Conservation (phyloP, 2,329 filamentous ascomycete genomes). For the Hirsutella rhossiliensis region DNA sequence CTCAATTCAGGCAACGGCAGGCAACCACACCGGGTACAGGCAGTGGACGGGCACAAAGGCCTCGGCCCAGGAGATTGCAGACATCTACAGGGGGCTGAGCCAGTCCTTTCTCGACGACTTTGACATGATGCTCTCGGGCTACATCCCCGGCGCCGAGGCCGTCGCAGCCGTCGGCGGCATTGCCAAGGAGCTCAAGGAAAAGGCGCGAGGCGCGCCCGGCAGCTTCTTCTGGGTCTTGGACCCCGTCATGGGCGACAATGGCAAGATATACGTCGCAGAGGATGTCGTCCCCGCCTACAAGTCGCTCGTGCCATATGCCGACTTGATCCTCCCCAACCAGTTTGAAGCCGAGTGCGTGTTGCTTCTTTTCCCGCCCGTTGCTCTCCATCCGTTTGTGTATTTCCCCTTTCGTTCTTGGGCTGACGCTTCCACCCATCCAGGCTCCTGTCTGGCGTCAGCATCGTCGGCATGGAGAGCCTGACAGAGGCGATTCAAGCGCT, state of each 20-base stretch:
- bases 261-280: constrained; percentile 77
- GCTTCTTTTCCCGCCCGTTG: neutral
- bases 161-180: constrained; percentile 79
- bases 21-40: constrained; percentile 88
- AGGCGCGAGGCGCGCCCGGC: constrained; percentile 49
- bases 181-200: constrained; percentile 64
- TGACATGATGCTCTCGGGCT: constrained; percentile 89
- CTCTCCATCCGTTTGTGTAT: neutral
- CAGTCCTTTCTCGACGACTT: constrained; percentile 80
- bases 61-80: constrained; percentile 68
- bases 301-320: constrained; percentile 63
- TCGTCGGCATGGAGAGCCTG: constrained; percentile 62
- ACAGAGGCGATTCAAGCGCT: constrained; percentile 63
- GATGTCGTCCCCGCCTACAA: constrained; percentile 90
- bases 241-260: constrained; percentile 97
- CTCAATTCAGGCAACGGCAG: constrained; percentile 72
- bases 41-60: constrained; percentile 79
- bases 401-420: neutral
- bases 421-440: constrained; percentile 27
- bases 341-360: constrained; percentile 81
- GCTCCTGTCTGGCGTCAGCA: constrained; percentile 73
- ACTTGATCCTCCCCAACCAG: constrained; percentile 90
- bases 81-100: constrained; percentile 74
- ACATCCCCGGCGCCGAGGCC: constrained; percentile 76
- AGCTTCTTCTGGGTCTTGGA: constrained; percentile 96